Percentiles rank a stretch among this genome's conserved stretches.
These are phyloP conservation scores for Acanthamoeba royreba DNA, from an alignment of 208 protist species.

Conservation along the genomic window DNA sequence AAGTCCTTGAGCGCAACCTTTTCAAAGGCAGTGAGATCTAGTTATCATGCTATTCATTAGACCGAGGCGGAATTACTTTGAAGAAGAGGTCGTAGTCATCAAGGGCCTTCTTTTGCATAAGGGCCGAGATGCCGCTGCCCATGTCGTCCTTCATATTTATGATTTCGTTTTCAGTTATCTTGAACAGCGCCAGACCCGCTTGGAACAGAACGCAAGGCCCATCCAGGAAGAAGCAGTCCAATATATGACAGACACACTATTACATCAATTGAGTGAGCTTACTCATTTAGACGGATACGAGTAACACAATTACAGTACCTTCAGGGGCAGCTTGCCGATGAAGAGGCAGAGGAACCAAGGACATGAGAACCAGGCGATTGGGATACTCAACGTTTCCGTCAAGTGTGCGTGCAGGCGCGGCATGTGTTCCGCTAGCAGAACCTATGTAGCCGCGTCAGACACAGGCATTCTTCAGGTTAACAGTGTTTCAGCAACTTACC, in stretches of 20 bases:
- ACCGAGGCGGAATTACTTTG: too few species aligned
- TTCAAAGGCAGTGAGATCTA: too few species aligned
- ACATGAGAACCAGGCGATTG: conserved; percentile 20
- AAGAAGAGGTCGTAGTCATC: not conserved
- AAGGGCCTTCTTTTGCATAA: not conserved
- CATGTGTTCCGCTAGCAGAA: not conserved
- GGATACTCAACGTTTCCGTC: not conserved
- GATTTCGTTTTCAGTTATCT: conserved; percentile 17
- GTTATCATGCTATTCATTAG: too few species aligned
- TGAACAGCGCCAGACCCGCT: conserved; percentile 19
- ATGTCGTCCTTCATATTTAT: not conserved
- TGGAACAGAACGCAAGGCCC: conserved; percentile 39
- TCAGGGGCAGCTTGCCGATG: conserved; percentile 29
- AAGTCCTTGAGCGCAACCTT: not conserved
- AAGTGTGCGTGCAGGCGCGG: not conserved
- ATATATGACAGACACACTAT: not conserved
- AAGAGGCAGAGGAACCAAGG: conserved; percentile 45
- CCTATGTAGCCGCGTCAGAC: not conserved
- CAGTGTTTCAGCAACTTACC: not conserved
- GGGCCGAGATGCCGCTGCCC: not conserved
- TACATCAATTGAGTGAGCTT: not conserved
- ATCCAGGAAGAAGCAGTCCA: conserved; percentile 35
- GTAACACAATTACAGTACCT: not conserved
- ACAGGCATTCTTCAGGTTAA: not conserved
- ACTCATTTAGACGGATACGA: not conserved